Evolutionary conservation across 352 stramenopile genomes (phyloP).

Genomic region (Globisporangium echinulatum): DNA sequence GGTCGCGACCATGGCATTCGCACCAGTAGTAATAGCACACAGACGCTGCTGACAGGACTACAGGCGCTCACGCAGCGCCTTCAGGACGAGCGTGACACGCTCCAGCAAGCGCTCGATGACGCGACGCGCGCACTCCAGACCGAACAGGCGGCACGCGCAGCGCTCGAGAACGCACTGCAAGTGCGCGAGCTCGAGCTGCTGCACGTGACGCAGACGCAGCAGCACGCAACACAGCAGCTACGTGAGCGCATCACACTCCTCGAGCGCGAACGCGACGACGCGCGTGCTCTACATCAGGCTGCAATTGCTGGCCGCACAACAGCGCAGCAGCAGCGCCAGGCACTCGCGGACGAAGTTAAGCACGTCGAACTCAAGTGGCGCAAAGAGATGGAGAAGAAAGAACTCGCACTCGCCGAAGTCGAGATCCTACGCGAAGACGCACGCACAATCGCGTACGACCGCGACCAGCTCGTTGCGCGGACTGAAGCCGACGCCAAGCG

Average conservation of each 20-base stretch:
- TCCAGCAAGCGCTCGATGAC: slow-evolving; percentile 44
- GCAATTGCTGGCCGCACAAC: slow-evolving; percentile 41
- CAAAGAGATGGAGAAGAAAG: slow-evolving; percentile 59
- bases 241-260: slow-evolving; percentile 38
- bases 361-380: slow-evolving; percentile 50
- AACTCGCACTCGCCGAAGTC: slow-evolving; percentile 40
- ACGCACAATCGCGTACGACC: slow-evolving; percentile 32
- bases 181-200: slow-evolving; percentile 61
- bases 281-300: slow-evolving; percentile 44
- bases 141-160: slow-evolving; percentile 27
- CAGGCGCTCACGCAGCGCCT: slow-evolving; percentile 54
- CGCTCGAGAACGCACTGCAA: slow-evolving; percentile 55
- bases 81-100: slow-evolving; percentile 52
- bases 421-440: slow-evolving; percentile 44
- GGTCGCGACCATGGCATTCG: neutral
- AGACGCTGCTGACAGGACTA: slow-evolving; percentile 18
- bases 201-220: slow-evolving; percentile 53
- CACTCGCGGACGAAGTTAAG: slow-evolving; percentile 40
- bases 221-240: slow-evolving; percentile 41
- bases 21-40: neutral
- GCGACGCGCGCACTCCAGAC: slow-evolving; percentile 34
- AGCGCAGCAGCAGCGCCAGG: slow-evolving; percentile 46
- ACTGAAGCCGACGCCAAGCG: slow-evolving; percentile 68
- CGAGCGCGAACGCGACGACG: slow-evolving; percentile 60
- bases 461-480: slow-evolving; percentile 52